Evolutionary conservation across 2,329 filamentous ascomycete species (phyloP).

Genomic region (Knufia fluminis): DNA sequence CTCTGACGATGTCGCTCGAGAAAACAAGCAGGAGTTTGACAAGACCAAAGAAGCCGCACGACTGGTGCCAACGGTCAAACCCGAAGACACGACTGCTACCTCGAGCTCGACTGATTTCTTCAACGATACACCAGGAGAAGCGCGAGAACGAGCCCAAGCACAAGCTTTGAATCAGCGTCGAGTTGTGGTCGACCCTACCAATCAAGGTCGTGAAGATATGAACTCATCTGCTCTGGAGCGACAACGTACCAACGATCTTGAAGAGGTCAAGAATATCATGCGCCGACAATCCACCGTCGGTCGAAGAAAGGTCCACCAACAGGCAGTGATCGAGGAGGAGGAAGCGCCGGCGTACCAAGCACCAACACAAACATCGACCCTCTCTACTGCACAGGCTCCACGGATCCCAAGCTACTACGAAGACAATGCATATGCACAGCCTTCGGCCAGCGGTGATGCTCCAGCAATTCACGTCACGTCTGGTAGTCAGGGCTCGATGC

Average conservation of each 20-base stretch:
- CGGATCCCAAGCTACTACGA: constrained; percentile 19
- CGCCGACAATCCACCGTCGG: constrained; percentile 32
- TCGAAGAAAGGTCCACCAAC: constrained; percentile 25
- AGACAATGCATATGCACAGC: constrained; percentile 12
- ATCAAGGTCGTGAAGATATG: constrained; percentile 24
- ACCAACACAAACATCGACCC: background rate
- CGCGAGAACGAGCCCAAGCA: background rate
- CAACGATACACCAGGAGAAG: background rate
- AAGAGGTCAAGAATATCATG: constrained; percentile 23
- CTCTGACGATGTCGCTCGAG: constrained; percentile 55
- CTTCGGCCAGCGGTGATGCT: background rate
- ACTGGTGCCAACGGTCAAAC: constrained; percentile 44
- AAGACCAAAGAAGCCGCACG: constrained; percentile 56
- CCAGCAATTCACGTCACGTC: background rate
- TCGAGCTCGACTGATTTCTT: constrained; percentile 9
- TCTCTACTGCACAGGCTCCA: constrained; percentile 1
- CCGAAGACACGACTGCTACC: background rate
- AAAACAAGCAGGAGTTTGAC: constrained; percentile 51
- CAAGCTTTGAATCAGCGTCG: constrained; percentile 28
- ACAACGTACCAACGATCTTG: constrained; percentile 23
- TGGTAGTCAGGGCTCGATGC: background rate
- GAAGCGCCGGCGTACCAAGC: constrained; percentile 5
- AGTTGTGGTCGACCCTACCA: constrained; percentile 26
- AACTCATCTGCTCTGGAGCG: constrained; percentile 11
- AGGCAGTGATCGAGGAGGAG: constrained; percentile 12